phyloP scores from a whole-genome alignment of 2,329 filamentous ascomycete species.

The Talaromyces sp. region DNA sequence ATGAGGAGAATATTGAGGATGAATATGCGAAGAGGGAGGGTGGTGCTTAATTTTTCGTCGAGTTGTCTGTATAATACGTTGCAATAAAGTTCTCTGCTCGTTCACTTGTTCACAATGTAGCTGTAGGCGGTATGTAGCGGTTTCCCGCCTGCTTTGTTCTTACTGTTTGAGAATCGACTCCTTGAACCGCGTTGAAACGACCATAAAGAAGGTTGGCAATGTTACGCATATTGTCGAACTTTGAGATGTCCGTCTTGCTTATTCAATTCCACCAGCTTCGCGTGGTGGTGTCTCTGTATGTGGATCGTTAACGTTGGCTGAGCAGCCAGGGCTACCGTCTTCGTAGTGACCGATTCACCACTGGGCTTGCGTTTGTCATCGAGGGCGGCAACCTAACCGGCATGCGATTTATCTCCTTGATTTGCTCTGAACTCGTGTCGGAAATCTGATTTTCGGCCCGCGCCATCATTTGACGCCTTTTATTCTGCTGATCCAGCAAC shows the following conservation, averaged over 20 bases:
- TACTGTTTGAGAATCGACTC: background rate
- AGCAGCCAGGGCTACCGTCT: background rate
- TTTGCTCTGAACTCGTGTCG: background rate
- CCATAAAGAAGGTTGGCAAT: background rate
- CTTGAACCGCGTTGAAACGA: background rate
- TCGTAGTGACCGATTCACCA: background rate
- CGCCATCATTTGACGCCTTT: background rate
- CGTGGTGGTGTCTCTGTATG: background rate
- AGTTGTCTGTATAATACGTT: background rate
- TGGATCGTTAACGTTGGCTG: background rate
- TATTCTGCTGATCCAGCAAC: background rate
- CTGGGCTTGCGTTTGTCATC: background rate
- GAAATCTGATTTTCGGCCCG: background rate
- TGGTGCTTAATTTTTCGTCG: constrained; percentile 34
- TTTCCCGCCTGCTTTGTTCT: background rate
- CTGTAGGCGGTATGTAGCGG: background rate
- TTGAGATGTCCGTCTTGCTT: background rate
- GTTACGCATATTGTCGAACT: too few relatives aligned
- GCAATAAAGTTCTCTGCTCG: background rate
- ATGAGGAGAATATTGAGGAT: constrained; percentile 49
- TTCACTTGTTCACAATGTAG: too few relatives aligned
- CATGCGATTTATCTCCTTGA: background rate
- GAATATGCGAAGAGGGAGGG: constrained; percentile 49
- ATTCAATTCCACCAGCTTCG: background rate
- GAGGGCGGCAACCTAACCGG: background rate